Conservation (phyloP, 2,329 filamentous ascomycete species). For the Aspergillus sp. region DNA sequence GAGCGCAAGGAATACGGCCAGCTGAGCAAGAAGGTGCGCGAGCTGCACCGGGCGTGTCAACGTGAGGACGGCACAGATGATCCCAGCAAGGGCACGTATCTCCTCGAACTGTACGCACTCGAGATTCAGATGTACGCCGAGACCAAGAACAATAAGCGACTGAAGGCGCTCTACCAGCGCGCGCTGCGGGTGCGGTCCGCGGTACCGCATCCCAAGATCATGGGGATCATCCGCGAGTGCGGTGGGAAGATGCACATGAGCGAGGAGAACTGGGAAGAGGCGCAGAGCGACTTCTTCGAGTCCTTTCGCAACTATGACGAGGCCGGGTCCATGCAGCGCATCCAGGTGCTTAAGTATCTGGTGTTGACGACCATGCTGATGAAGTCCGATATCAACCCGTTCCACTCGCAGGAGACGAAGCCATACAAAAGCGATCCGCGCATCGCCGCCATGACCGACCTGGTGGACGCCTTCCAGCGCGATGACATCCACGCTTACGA, state of each 20-base stretch:
- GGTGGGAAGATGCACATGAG: slow-evolving; percentile 99
- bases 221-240: slow-evolving; percentile 98
- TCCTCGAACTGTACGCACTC: slow-evolving; percentile 89
- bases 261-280: slow-evolving; percentile 98
- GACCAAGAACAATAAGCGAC: slow-evolving; percentile 93
- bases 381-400: slow-evolving; percentile 97
- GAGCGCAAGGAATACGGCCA: slow-evolving; percentile 84
- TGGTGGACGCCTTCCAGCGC: slow-evolving; percentile 93
- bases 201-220: slow-evolving; percentile 96
- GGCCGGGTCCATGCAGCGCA: slow-evolving; percentile 90
- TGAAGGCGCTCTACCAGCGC: slow-evolving; percentile 88
- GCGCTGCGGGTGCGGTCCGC: slow-evolving; percentile 93
- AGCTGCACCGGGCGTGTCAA: slow-evolving; percentile 87
- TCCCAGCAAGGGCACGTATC: slow-evolving; percentile 92
- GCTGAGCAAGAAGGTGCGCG: slow-evolving; percentile 77
- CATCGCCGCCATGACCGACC: slow-evolving; percentile 93
- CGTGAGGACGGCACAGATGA: slow-evolving; percentile 77
- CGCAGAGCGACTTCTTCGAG: slow-evolving; percentile 96
- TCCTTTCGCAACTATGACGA: slow-evolving; percentile 99
- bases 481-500: slow-evolving; percentile 94
- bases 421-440: slow-evolving; percentile 94
- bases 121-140: slow-evolving; percentile 99
- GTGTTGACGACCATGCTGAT: slow-evolving; percentile 97
- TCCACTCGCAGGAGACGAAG: slow-evolving; percentile 98
- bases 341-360: slow-evolving; percentile 95